Base-by-base conservation (phyloP, 306 rosid species). In the Phaseolus lunatus region DNA sequence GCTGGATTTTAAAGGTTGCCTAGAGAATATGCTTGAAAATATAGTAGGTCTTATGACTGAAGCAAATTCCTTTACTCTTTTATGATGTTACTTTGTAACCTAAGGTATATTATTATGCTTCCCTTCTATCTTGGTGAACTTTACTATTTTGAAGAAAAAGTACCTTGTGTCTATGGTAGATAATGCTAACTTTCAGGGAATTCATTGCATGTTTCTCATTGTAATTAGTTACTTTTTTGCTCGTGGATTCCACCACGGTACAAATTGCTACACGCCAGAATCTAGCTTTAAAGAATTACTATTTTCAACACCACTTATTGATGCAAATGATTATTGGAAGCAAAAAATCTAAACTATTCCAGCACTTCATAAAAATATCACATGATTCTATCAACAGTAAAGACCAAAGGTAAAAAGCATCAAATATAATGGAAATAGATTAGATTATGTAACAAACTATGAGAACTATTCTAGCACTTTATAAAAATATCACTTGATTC, bases 281-380 rank as follows among this genome's bases (percentile, higher is more conserved):
- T 47, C 20, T 47, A 45, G 26, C 35, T 57, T 35, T 43, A 16
- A 13, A 57, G 7, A 66, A 57, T 29, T 59, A 29, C 63, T 7
- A 29, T 62, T 69, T 35, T 15, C 66, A 15, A 52, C 27, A 49
- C 23, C 33, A 67, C 67, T 75, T 75, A 47, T 13, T 50, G 33
- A 50, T 45, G 31, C 74, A 67, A 75, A 47, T 47, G 47, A 15
- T 74, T 67, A 75, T 37, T 59, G 37, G 23, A 81, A 70, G 65
- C 48, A 56, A 9, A 43, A 50, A 65, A 65, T 73, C 39, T 27
- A 16, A 35, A 73, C 16, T 67, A 23, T 45, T 67, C 33, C 3
- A 33, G 20, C 56, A 68, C 49, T 49, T 53, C 39, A 56, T 11
- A 47, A 41, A 14, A 61, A 24, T 33, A 64, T 29, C 59, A 73